Base-by-base conservation (phyloP, 768 basidiomycete genomes). In the Lactarius vividus region DNA sequence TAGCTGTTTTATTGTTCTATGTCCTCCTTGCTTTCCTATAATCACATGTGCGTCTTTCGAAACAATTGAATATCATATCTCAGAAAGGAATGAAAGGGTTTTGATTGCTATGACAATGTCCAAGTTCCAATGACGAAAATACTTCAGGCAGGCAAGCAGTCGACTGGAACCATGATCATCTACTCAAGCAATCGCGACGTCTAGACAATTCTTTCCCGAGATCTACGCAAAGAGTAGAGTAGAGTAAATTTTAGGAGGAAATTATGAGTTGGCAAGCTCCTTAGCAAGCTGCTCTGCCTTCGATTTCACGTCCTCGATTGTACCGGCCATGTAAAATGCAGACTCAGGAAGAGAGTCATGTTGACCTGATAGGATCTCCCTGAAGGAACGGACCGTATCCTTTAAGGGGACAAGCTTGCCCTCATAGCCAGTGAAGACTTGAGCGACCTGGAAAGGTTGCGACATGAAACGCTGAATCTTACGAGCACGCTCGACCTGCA, bases 401-500 rank as follows among this genome's bases (percentile, higher is more conserved):
- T 98, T 98, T 71, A 99, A 82, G 16, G 96, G 83, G 40, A 99
- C 96, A 68, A 98, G 92, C 78, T 91, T 92, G 76, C 96, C 97
- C 84, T 97, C 96, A 75, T 93, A 96, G 84, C 96, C 96, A 75
- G 96, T 98, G 88, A 98, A 98, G 79, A 97, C 95, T 83, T 98
- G 94, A 64, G 96, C 97, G 77, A 98, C 96, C 77, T 93, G 92
- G 94, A 99, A 99, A 70, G 97, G 97, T 82, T 99, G 96, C 72
- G 95, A 98, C 97, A 99, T 98, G 92, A 98, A 98, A 83, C 94
- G 91, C 78, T 94, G 94, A 75, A 98, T 95, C 84, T 97, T 97
- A 79, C 95, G 93, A 69, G 94, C 96, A 79, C 95, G 94, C 82
- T 96, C 92, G 81, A 97, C 95, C 89, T 91, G 65, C 10, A 57